phyloP scores from a whole-genome alignment of 441 rosid genomes.

The Populus hybrid region DNA sequence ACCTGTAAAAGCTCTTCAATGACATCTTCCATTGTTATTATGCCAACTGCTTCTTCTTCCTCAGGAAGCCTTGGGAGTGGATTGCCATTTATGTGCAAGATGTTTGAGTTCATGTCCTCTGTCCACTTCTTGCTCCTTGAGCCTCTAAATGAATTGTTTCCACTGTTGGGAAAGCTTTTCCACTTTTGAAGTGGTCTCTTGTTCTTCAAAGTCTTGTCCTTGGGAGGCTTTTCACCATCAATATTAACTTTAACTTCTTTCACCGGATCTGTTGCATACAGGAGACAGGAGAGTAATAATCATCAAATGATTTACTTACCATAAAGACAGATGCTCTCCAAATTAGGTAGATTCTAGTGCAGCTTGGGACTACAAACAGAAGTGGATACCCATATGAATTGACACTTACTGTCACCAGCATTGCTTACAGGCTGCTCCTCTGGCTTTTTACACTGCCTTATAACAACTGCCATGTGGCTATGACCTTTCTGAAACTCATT shows the following conservation, averaged over 20 bases:
- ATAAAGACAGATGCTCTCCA: slow-evolving; percentile 1
- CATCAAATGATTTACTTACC: background rate
- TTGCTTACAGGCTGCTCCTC: slow-evolving; percentile 30
- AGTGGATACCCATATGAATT: background rate
- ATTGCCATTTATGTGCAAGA: slow-evolving; percentile 56
- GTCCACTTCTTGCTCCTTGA: slow-evolving; percentile 75
- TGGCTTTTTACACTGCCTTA: slow-evolving; percentile 32
- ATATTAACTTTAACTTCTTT: slow-evolving; percentile 63
- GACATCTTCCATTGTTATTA: slow-evolving; percentile 98
- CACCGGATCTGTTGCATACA: slow-evolving; percentile 29
- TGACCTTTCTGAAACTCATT: slow-evolving; percentile 72
- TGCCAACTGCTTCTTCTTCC: slow-evolving; percentile 89
- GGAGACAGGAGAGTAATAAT: background rate
- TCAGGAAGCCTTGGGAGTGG: slow-evolving; percentile 65
- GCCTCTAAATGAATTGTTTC: slow-evolving; percentile 29
- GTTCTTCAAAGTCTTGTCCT: slow-evolving; percentile 50
- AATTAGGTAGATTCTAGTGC: background rate
- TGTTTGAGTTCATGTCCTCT: slow-evolving; percentile 64
- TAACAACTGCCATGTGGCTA: slow-evolving; percentile 67
- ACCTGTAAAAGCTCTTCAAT: slow-evolving; percentile 98
- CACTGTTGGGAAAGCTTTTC: slow-evolving; percentile 74
- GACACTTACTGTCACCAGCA: slow-evolving; percentile 38
- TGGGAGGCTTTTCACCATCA: slow-evolving; percentile 50
- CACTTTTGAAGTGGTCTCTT: slow-evolving; percentile 77
- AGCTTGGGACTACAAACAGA: background rate